Evolutionary conservation across 2,329 filamentous ascomycete genomes (phyloP).

Genomic region (Stylonectria norvegica): DNA sequence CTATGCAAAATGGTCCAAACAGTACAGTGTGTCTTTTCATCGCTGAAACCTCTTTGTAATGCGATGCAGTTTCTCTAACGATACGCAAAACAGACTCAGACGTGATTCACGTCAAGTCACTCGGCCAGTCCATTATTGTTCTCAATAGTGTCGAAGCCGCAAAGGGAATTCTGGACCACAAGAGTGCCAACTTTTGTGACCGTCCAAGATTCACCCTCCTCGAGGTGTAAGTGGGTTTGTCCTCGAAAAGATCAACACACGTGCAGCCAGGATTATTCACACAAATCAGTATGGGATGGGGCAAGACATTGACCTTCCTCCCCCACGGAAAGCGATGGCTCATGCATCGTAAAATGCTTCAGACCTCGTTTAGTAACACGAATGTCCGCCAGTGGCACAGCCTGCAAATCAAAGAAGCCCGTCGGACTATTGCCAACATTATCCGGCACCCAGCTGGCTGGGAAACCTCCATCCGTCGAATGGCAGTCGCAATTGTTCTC

Average conservation of each 20-base stretch:
- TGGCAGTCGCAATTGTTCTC: constrained; percentile 32
- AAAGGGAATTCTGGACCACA: constrained; percentile 41
- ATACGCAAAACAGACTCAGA: constrained; percentile 25
- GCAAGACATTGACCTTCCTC: constrained; percentile 44
- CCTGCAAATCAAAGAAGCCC: constrained; percentile 24
- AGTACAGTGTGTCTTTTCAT: constrained; percentile 21
- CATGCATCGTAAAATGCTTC: constrained; percentile 42
- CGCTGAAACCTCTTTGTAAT: background rate
- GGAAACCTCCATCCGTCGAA: constrained; percentile 27
- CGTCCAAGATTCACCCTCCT: constrained; percentile 42
- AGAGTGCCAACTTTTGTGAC: constrained; percentile 43
- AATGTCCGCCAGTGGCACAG: constrained; percentile 28
- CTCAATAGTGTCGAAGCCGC: constrained; percentile 32
- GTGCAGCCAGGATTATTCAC: constrained; percentile 2
- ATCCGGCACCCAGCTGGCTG: constrained; percentile 19
- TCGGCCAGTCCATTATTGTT: constrained; percentile 30
- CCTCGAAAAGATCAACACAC: background rate
- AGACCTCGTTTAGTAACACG: constrained; percentile 40
- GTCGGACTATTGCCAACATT: constrained; percentile 19
- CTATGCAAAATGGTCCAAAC: constrained; percentile 26
- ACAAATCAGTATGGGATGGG: constrained; percentile 40
- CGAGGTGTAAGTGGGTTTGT: constrained; percentile 27
- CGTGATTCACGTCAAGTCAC: constrained; percentile 29
- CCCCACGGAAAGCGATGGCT: constrained; percentile 40
- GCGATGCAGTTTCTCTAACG: constrained; percentile 1